These are phyloP conservation scores for Raffaelea arxii DNA, from an alignment of 2,329 filamentous ascomycete species.

Conservation along the genomic window DNA sequence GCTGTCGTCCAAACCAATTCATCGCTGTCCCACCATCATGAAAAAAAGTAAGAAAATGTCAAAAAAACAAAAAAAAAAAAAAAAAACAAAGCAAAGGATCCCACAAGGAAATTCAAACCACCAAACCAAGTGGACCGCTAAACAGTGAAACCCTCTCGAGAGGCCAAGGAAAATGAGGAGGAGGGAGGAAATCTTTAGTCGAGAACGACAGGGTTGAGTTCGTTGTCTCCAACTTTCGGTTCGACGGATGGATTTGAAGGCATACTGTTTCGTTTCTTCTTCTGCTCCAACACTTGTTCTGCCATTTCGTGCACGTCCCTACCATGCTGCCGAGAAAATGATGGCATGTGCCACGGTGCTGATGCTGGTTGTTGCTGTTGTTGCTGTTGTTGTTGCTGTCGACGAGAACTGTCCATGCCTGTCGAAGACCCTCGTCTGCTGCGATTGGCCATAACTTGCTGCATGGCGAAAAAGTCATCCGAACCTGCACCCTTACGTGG, in stretches of 20 bases:
- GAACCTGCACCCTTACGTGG: too few relatives aligned
- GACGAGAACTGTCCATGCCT: too few relatives aligned
- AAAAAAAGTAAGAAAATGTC: neutral
- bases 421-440: too few relatives aligned
- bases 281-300: too few relatives aligned
- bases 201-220: slow-evolving; percentile 7
- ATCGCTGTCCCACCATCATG: neutral
- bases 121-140: neutral
- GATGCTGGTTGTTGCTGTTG: too few relatives aligned
- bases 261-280: neutral
- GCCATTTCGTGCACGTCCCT: too few relatives aligned
- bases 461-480: too few relatives aligned
- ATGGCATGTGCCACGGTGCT: too few relatives aligned
- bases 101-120: neutral
- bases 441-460: too few relatives aligned
- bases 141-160: neutral
- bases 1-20: too few relatives aligned
- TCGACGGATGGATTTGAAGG: neutral
- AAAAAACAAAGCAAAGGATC: neutral
- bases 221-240: slow-evolving; percentile 2
- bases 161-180: neutral
- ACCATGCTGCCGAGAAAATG: too few relatives aligned
- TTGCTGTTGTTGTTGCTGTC: too few relatives aligned
- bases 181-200: neutral
- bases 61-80: neutral